phyloP scores from a whole-genome alignment of 441 rosid genomes.

The Populus hybrid region DNA sequence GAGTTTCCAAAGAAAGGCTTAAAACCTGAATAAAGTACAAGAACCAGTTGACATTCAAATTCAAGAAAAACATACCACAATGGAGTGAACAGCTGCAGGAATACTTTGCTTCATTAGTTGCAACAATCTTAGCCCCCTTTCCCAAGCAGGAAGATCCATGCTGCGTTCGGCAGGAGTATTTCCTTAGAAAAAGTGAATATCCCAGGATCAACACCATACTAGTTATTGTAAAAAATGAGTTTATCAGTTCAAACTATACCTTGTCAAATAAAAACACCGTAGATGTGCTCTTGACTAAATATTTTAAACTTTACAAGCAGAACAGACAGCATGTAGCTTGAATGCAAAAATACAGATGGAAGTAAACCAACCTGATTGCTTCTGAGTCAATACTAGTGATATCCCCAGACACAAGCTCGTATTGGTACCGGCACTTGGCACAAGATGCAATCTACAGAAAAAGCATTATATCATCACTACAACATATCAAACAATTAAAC shows the following conservation, averaged over 20 bases:
- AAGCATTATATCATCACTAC: not conserved
- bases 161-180: slow-evolving; percentile 99
- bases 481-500: not conserved
- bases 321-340: not conserved
- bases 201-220: slow-evolving; percentile 83
- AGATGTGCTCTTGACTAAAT: slow-evolving; percentile 2
- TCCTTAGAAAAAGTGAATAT: slow-evolving; percentile 98
- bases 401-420: slow-evolving; percentile 91
- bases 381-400: slow-evolving; percentile 68
- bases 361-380: slow-evolving; percentile 73
- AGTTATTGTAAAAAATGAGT: slow-evolving; percentile 13
- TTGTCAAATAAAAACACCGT: not conserved
- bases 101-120: slow-evolving; percentile 62
- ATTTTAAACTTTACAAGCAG: slow-evolving; percentile 1
- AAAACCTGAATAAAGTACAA: not conserved
- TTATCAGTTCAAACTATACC: not conserved
- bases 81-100: slow-evolving; percentile 82
- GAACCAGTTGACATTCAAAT: not conserved
- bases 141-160: slow-evolving; percentile 93
- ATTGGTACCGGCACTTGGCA: slow-evolving; percentile 79
- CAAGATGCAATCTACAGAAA: slow-evolving; percentile 70
- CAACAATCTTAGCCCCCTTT: slow-evolving; percentile 77
- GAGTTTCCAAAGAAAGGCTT: not conserved
- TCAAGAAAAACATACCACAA: slow-evolving; percentile 58
- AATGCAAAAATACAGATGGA: slow-evolving; percentile 12